Base-by-base conservation (phyloP, 306 rosid genomes). In the Gastrolobium villosum region DNA sequence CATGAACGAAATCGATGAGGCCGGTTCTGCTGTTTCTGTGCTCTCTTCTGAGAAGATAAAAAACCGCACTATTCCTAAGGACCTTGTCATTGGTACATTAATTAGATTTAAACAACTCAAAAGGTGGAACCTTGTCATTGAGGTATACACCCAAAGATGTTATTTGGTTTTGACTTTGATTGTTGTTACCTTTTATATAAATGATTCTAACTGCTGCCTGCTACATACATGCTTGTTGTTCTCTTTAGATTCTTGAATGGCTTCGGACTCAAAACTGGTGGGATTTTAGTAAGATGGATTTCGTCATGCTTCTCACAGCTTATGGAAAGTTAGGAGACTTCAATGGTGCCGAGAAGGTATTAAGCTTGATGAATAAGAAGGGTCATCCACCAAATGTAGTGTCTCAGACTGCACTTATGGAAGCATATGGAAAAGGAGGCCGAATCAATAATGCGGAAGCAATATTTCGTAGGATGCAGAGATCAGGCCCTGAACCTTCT, bases 361-460 rank as follows among this genome's bases (percentile, higher is more conserved):
- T 92, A 13, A 84, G 82, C 72, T 74, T 91, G 84, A 85, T 95
- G 87, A 95, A 88, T 82, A 84, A 91, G 79, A 95, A 85, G 56
- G 98, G 97, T 26, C 85, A 83, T 78, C 59, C 86, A 40, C 88
- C 96, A 40, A 93, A 84, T 87, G 94, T 93, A 9, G 85, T 93
- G 55, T 86, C 97, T 44, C 97, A 93, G 55, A 95, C 97, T 73
- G 95, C 99, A 80, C 96, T 95, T n/a, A 84, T 95, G 98, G 98
- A 93, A 89, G 98, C 99, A 46, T 95, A 95, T 85, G 98, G 98
- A 73, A 93, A 61, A 85, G 96, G 97, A 56, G 83, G 96, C 26
- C 84, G 80, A 71, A 91, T 82, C 79, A 91, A 84, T 62, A 91
- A 91, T 59, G 98, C 99, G 6, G 98, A 95, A 87, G 96, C 98